Conservation (phyloP, 768 basidiomycete genomes). For the Rhizopogon rudus region DNA sequence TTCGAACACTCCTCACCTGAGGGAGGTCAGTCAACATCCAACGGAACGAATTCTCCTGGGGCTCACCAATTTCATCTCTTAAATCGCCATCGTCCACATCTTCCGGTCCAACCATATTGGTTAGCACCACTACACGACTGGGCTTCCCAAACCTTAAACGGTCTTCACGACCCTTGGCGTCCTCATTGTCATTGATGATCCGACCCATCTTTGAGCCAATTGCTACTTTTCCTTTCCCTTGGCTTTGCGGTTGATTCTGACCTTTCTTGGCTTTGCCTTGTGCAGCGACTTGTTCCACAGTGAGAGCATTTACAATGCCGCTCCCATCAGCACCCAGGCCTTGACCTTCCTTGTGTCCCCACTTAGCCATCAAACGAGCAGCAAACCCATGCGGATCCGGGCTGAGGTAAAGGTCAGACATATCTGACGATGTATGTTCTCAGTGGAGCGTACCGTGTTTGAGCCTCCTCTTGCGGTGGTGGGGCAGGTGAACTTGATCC, state of each 20-base stretch:
- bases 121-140: conserved; percentile 84
- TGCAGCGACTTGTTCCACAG: conserved; percentile 61
- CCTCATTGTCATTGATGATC: conserved; percentile 89
- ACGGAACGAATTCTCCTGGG: background rate
- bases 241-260: conserved; percentile 29
- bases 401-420: conserved; percentile 17
- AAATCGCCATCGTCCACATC: conserved; percentile 84
- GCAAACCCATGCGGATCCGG: conserved; percentile 74
- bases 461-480: conserved; percentile 27
- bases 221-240: conserved; percentile 32
- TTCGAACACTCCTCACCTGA: conserved; percentile 88
- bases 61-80: conserved; percentile 81
- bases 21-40: background rate
- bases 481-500: conserved; percentile 20
- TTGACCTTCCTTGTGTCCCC: conserved; percentile 93
- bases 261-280: conserved; percentile 32
- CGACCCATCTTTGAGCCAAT: conserved; percentile 73
- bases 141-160: conserved; percentile 81
- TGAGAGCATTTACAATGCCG: conserved; percentile 86
- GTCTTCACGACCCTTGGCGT: conserved; percentile 73
- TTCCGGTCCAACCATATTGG: conserved; percentile 83
- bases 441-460: background rate
- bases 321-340: conserved; percentile 81
- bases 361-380: conserved; percentile 89
- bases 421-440: background rate